Conservation (phyloP, 106 monocot genomes). For the Apostasia ramifera region DNA sequence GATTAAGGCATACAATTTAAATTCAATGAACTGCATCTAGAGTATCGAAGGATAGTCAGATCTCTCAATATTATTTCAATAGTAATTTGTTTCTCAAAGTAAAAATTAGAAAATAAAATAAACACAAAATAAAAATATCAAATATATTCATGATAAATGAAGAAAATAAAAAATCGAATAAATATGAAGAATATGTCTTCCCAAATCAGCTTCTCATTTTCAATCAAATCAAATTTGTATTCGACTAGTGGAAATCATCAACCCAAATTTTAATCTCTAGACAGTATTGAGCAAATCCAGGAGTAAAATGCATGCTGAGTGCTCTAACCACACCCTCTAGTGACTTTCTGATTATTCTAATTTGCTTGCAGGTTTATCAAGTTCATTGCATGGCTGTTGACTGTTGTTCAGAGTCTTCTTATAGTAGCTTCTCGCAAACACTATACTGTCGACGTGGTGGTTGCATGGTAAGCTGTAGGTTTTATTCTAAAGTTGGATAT, state of each 20-base stretch:
- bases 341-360: neutral
- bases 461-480: slow-evolving; percentile 58
- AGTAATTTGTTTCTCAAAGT: too few species aligned
- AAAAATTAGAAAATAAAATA: too few species aligned
- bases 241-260: neutral
- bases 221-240: neutral
- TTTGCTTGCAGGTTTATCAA: slow-evolving; percentile 61
- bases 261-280: neutral
- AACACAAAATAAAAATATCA: too few species aligned
- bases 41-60: too few species aligned
- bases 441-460: slow-evolving; percentile 86
- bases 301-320: neutral
- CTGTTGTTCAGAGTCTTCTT: slow-evolving; percentile 71
- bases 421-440: slow-evolving; percentile 93
- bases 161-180: too few species aligned
- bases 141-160: too few species aligned
- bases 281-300: neutral
- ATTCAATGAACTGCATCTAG: too few species aligned
- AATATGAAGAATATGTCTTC: too few species aligned
- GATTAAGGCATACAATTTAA: too few species aligned
- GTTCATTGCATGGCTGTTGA: slow-evolving; percentile 55
- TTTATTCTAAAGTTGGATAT: neutral
- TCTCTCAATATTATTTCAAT: too few species aligned
- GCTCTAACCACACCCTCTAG: neutral
- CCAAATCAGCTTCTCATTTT: too few species aligned